These are phyloP conservation scores for Fraxinus albicans DNA, from an alignment of 305 asterid species.

Conservation along the genomic window DNA sequence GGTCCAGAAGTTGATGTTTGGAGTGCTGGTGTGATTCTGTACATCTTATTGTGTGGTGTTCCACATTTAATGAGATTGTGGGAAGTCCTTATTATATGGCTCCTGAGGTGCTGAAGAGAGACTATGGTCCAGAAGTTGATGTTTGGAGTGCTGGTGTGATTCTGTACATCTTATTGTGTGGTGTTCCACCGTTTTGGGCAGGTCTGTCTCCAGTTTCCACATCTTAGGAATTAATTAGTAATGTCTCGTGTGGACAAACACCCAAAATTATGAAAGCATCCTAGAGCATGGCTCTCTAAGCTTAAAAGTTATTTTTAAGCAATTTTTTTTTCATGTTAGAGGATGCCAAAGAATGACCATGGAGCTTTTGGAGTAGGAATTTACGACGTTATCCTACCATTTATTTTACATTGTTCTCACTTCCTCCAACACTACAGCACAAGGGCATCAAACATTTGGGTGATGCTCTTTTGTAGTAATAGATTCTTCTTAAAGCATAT, in stretches of 20 bases:
- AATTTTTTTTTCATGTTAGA: not conserved
- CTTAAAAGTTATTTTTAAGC: not conserved
- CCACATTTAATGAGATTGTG: constrained; percentile 61
- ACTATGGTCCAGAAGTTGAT: no score
- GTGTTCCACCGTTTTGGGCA: constrained; percentile 88
- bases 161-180: constrained; percentile 3
- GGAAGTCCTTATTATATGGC: not conserved
- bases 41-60: constrained; percentile 32
- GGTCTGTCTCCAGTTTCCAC: constrained; percentile 34
- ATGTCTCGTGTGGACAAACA: not conserved
- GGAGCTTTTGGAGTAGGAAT: not conserved
- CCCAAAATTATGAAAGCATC: not conserved
- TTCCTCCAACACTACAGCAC: not conserved
- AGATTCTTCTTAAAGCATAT: not conserved
- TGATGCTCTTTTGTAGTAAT: not conserved
- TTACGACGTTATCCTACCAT: not conserved
- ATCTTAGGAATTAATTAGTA: not conserved
- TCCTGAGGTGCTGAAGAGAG: no score
- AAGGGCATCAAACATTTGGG: not conserved
- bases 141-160: no score
- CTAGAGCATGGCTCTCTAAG: not conserved
- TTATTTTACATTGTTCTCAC: not conserved
- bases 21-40: no score
- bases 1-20: no score
- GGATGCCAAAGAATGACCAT: not conserved